A percentile compares a stretch with the other conserved stretches of the same genome.
Conservation (phyloP, 306 rosid genomes). For the Trifolium dubium region DNA sequence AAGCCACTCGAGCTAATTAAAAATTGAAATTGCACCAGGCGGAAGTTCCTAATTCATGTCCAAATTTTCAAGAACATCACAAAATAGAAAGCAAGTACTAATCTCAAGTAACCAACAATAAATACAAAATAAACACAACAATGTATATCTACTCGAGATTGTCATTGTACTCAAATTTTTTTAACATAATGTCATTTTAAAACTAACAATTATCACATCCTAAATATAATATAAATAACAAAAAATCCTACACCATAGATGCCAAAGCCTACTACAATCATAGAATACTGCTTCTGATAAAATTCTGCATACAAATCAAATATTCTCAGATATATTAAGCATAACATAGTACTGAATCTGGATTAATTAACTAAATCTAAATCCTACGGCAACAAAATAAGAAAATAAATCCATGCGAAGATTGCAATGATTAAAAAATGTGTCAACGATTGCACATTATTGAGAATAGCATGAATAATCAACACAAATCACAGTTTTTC, state of each 20-base stretch:
- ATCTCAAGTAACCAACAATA: no score
- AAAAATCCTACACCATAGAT: no score
- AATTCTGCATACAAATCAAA: background rate
- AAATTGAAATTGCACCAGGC: background rate
- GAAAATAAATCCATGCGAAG: background rate
- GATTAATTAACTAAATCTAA: background rate
- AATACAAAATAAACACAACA: no score
- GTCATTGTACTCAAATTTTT: no score
- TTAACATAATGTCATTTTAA: no score
- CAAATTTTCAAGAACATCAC: no score
- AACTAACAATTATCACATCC: background rate
- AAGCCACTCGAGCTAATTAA: background rate
- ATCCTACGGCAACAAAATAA: no score
- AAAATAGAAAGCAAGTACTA: background rate
- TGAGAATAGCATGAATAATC: background rate
- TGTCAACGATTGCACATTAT: background rate
- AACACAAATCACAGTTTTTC: background rate
- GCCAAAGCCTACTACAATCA: no score
- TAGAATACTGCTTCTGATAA: no score
- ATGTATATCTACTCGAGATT: background rate
- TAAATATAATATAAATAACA: no score
- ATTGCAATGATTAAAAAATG: background rate
- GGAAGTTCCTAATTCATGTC: background rate
- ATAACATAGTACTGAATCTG: background rate
- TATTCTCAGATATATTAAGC: background rate